A percentile compares a stretch with the other conserved stretches of the same genome.
Conservation (phyloP, 805 yeast species). For the Wickerhamiella parazyma region DNA sequence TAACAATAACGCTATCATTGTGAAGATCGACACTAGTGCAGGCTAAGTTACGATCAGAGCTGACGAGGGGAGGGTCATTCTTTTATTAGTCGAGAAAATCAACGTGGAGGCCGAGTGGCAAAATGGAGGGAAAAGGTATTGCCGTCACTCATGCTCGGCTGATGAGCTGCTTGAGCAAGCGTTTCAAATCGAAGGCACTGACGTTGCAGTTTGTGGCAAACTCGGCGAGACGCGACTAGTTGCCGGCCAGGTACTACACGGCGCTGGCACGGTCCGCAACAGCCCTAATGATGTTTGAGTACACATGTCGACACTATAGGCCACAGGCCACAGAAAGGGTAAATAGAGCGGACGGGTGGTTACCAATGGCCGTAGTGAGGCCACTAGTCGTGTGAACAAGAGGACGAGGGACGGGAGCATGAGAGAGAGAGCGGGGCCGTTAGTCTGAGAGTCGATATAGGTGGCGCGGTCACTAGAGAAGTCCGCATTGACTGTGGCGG, state of each 20-base stretch:
- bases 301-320: conserved; percentile 23
- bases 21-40: too few species aligned
- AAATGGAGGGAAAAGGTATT: too few species aligned
- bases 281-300: conserved; percentile 19
- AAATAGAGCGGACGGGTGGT: conserved; percentile 20
- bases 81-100: too few species aligned
- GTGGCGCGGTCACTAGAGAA: conserved; percentile 15
- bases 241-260: conserved; percentile 12
- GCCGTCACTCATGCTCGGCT: conserved; percentile 4
- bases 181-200: conserved; percentile 10
- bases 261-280: conserved; percentile 13
- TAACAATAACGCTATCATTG: too few species aligned
- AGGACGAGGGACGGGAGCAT: conserved; percentile 14
- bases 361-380: conserved; percentile 13
- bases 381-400: conserved; percentile 16
- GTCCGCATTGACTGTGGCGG: conserved; percentile 11
- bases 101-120: too few species aligned
- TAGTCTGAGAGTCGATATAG: conserved; percentile 25
- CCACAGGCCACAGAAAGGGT: conserved; percentile 24
- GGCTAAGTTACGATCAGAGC: too few species aligned
- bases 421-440: conserved; percentile 21
- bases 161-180: conserved; percentile 15
- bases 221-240: conserved; percentile 15
- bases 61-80: too few species aligned
- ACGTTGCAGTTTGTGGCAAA: conserved; percentile 15